A percentile compares a stretch with the other conserved stretches of the same genome.
These are phyloP conservation scores for Sugiyamaella japonica DNA, from an alignment of 1,139 yeast species.

Conservation along the genomic window DNA sequence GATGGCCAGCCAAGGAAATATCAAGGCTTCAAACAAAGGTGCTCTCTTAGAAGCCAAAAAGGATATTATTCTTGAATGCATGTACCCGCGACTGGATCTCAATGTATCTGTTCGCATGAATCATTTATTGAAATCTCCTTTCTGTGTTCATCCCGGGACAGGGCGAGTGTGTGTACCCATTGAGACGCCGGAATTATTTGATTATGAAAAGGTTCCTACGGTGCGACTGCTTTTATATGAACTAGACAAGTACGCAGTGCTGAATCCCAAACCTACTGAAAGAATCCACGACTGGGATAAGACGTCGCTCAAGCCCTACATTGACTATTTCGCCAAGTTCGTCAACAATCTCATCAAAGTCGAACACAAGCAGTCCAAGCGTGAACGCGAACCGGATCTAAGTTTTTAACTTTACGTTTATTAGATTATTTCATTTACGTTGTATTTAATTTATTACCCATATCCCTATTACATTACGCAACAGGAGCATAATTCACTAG, in stretches of 20 bases:
- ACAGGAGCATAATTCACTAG: conserved; percentile 13
- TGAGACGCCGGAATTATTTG: conserved; percentile 64
- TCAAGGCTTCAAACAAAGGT: conserved; percentile 41
- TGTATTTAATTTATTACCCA: not conserved
- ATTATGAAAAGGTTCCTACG: conserved; percentile 81
- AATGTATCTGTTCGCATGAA: conserved; percentile 88
- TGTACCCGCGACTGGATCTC: conserved; percentile 90
- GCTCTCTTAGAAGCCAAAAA: conserved; percentile 71
- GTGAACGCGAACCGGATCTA: conserved; percentile 25
- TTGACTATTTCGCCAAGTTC: conserved; percentile 66
- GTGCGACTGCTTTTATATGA: conserved; percentile 60
- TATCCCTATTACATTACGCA: not conserved
- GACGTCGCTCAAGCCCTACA: conserved; percentile 72
- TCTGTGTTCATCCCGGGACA: conserved; percentile 95
- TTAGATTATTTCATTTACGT: too few relatives aligned
- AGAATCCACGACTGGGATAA: conserved; percentile 54
- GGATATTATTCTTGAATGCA: conserved; percentile 73
- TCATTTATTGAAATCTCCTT: conserved; percentile 95
- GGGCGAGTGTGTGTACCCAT: conserved; percentile 97
- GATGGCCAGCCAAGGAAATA: conserved; percentile 52
- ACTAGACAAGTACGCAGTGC: conserved; percentile 45
- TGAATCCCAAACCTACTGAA: conserved; percentile 14
- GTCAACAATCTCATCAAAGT: conserved; percentile 59
- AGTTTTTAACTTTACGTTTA: conserved; percentile 20
- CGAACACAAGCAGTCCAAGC: conserved; percentile 42